Evolutionary conservation across 2,329 filamentous ascomycete species (phyloP), one percentile per base, ranked within the genome.

Genomic region (Fusarium scirpi): DNA sequence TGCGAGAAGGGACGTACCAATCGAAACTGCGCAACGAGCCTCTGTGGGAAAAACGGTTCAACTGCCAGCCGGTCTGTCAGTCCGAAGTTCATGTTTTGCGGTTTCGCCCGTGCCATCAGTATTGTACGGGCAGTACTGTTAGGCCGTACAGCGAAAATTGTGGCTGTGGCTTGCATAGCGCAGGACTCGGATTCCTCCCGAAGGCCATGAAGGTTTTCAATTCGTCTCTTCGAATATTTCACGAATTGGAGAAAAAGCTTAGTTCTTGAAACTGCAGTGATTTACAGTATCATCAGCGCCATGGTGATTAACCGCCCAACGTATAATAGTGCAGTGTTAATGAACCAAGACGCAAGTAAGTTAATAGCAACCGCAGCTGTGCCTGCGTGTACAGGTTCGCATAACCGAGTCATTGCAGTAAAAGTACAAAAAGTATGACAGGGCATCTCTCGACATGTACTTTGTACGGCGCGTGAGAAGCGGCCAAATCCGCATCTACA

Each of bases 1-100:
- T 24, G 15, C 22, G 48, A 62, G 71, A 51, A 40, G 57, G 69
- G 66, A 66, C 67, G 72, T 73, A 62, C 71, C 62, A 71, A 74
- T 71, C 29, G 30, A 55, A 66, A 55, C 38, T 38, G 45, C 49
- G 18, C 22, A 41, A 49, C 43, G 12, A 24, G 27, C 30, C 47
- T 45, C 30, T 53, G 12, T 43, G 34, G 11, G 11, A n/a, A 38
- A 47, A 46, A 38, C 41, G 29, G 51, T 58, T 30, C 27, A 54
- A 34, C 25, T 41, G 54, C 30, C 27, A 38, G 54, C 32, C 27
- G 24, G 16, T 34, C 45, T 29, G 27, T 40, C n/a, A 38, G 34
- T 11, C 5, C 18, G 9, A 46, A n/a, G 11, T 16, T 20, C 44
- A 45, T 45, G 22, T 45, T 44, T 27, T 27, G 22, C 44, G 44